phyloP scores from a whole-genome alignment of 768 basidiomycete genomes.

The Lactarius akahatsu region DNA sequence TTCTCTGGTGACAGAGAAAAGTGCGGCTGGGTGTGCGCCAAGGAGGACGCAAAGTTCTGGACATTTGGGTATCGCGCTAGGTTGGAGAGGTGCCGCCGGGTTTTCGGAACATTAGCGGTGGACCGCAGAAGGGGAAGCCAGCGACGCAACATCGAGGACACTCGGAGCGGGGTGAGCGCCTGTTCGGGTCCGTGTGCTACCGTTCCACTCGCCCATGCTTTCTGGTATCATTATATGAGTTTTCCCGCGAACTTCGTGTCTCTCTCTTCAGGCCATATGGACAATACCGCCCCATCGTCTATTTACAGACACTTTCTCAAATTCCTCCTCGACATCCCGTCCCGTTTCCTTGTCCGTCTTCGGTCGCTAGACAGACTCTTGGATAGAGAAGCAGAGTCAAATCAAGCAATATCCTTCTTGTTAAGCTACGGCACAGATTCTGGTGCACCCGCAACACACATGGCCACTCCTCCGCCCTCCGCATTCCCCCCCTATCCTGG shows the following conservation, averaged over 20 bases:
- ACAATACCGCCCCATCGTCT: neutral
- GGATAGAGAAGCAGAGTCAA: constrained; percentile 10
- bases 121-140: neutral
- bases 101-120: neutral
- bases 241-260: neutral
- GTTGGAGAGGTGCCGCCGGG: neutral
- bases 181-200: neutral
- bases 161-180: neutral
- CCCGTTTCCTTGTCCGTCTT: constrained; percentile 12
- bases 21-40: constrained; percentile 28
- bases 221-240: constrained; percentile 7
- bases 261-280: neutral
- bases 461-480: constrained; percentile 21
- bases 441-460: constrained; percentile 8
- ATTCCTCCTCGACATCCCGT: constrained; percentile 10
- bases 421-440: constrained; percentile 14
- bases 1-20: constrained; percentile 26
- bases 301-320: constrained; percentile 8
- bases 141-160: neutral
- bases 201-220: neutral
- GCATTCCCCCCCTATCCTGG: constrained; percentile 45
- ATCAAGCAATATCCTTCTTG: constrained; percentile 9
- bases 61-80: constrained; percentile 17
- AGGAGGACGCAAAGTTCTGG: constrained; percentile 21
- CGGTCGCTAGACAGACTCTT: constrained; percentile 16